Evolutionary conservation across 768 basidiomycete genomes (phyloP), one percentile per base, ranked within the genome.

Genomic region (Hygrophorus pudorinus): DNA sequence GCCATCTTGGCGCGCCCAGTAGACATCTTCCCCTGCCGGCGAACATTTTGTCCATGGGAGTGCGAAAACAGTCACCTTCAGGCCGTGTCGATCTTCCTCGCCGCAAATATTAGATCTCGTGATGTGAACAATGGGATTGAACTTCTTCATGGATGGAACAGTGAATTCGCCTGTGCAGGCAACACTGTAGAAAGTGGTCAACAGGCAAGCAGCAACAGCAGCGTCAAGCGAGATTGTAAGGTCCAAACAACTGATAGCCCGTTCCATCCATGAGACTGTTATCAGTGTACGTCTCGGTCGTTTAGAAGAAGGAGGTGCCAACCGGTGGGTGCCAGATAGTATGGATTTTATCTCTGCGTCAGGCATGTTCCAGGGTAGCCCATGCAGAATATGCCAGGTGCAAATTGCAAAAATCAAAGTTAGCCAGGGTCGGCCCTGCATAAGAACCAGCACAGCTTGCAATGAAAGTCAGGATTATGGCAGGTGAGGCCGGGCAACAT

Each of bases 331-430:
- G 0, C 55, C 66, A 14, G 49, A 52, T 0, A 73, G 49, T 0
- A 66, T 24, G 0, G 56, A 45, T 0, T 65, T 54, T 11, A 66
- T 27, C 16, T 63, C 53, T 0, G 37, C 33, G 0, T 56, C 35
- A 20, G 65, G 49, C 1, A 64, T 43, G 0, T 11, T 35, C 65
- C 65, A 73, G 0, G 20, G 35, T 0, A 66, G 4, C 0, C 68
- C 56, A 44, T 76, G 71, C 0, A 74, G 39, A 1, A 65, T 53
- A 49, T 76, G 71, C 72, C 72, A 76, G 2, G 72, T 70, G 1
- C 62, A 51, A 1, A 75, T 35, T 0, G 63, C 66, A 1, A 50
- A 48, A 0, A 71, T n/a, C 14, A 43, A 67, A 71, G 52, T 71
- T 72, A 1, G 41, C 31, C 0, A 73, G 48, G 0, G 67, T 57